phyloP scores from a whole-genome alignment of 2,329 filamentous ascomycete species.

The Nemania abortiva region DNA sequence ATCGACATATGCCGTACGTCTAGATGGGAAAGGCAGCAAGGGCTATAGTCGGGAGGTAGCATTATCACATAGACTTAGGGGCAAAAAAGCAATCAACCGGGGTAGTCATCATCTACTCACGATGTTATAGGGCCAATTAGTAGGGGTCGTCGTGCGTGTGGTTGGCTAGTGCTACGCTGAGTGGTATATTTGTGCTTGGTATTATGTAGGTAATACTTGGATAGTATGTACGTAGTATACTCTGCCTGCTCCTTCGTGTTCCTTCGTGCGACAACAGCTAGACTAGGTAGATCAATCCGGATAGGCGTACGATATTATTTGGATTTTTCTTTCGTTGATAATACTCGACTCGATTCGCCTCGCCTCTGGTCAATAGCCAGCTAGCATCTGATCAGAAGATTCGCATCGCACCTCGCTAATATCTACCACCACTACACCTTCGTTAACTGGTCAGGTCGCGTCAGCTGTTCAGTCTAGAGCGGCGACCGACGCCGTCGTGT shows the following conservation, averaged over 20 bases:
- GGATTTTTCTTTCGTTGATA: slow-evolving; percentile 8
- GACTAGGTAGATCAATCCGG: slow-evolving; percentile 24
- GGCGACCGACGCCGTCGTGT: slow-evolving; percentile 9
- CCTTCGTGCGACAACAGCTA: slow-evolving; percentile 13
- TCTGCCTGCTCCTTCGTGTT: slow-evolving; percentile 3
- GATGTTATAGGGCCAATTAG: slow-evolving; percentile 4
- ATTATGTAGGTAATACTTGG: no score
- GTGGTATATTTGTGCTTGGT: not conserved
- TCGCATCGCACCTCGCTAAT: not conserved
- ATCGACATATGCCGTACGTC: not conserved
- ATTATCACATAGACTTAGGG: slow-evolving; percentile 15
- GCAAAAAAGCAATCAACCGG: slow-evolving; percentile 16
- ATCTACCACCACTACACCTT: not conserved
- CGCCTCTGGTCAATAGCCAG: not conserved
- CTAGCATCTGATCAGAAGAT: not conserved
- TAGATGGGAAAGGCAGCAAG: not conserved
- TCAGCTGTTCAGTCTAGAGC: slow-evolving; percentile 36
- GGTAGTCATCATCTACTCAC: slow-evolving; percentile 15
- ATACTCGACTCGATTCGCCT: not conserved
- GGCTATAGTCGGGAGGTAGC: not conserved
- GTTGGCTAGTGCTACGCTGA: slow-evolving; percentile 7
- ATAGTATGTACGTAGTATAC: not conserved
- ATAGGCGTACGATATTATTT: slow-evolving; percentile 18
- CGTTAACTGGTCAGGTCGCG: not conserved
- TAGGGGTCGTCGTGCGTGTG: slow-evolving; percentile 2